Conservation (phyloP, 1,284 basidiomycete genomes). For the Tilletia setariae region DNA sequence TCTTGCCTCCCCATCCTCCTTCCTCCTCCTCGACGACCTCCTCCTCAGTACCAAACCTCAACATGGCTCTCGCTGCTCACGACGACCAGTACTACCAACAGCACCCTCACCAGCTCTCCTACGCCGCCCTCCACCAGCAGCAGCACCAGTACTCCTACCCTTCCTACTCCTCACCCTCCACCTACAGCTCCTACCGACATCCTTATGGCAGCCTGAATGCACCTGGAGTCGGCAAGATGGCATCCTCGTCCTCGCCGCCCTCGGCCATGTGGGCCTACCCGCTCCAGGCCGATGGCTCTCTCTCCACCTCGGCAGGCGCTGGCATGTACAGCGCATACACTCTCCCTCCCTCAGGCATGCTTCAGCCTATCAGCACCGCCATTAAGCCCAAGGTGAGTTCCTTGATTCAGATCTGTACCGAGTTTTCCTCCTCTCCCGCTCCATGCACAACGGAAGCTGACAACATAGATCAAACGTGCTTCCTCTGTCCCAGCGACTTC, state of each 20-base stretch:
- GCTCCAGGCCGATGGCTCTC: slow-evolving; percentile 4
- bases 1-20: slow-evolving; percentile 21
- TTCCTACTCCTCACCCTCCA: not conserved
- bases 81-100: not conserved
- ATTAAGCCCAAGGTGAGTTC: slow-evolving; percentile 14
- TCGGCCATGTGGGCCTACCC: slow-evolving; percentile 5
- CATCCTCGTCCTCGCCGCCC: slow-evolving; percentile 23
- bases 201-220: slow-evolving; percentile 28
- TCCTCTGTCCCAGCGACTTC: slow-evolving; percentile 62
- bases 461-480: too few species aligned
- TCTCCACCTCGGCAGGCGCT: not conserved
- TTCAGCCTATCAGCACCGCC: not conserved
- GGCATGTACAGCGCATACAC: not conserved
- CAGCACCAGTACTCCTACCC: not conserved
- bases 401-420: not conserved
- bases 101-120: slow-evolving; percentile 5
- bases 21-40: slow-evolving; percentile 15
- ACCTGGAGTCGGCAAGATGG: slow-evolving; percentile 30
- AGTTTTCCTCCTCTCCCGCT: too few species aligned
- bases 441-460: too few species aligned
- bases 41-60: not conserved
- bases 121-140: too few species aligned
- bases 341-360: slow-evolving; percentile 7
- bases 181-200: not conserved
- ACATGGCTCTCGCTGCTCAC: not conserved